Base-by-base conservation (phyloP, 1,139 yeast species). In the Scheffersomyces segobiensis region DNA sequence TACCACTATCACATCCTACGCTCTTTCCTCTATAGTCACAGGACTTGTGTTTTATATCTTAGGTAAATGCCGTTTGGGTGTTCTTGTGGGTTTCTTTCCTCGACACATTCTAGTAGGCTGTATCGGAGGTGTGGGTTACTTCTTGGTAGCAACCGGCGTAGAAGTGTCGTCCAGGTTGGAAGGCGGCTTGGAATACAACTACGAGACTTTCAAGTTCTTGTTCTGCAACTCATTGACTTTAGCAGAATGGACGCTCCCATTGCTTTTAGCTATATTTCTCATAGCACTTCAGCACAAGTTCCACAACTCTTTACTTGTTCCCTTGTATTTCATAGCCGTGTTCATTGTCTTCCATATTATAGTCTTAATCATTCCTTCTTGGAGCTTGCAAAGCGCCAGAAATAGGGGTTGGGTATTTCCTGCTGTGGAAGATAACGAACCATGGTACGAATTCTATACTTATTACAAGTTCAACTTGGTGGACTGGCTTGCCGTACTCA, bases 51-150 rank as follows among this genome's bases (percentile, higher is more conserved):
- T 95, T 68, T 87, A 84, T 65, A 55, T 82, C 2, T 79, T 95
- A 52, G 99, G 99, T 7, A 89, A 87, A 66, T 85, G 91, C 67
- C 84, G 81, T 60, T 77, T 95, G 51, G 99, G 99, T 3, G 84
- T 91, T 18, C 76, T 95, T 48, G 97, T 95, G 17, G 97, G 97
- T 0, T 95, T 93, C 71, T 95, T 95, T 78, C 99, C 99, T 0
- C 82, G 98, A 63, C 99, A 95, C 71, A 95, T 95, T 59, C 81
- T 95, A 51, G 96, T 95, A 32, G 99, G 99, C 0, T 95, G 98
- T 72, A 93, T 95, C 67, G 99, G 99, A 52, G 99, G 99, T 67
- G 99, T 95, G 54, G 99, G 99, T 1, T 93, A 91, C 75, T 95
- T 95, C 73, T 80, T 95, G 62, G 78, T 93, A 2, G 88, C 91